Evolutionary conservation across 2,329 filamentous ascomycete genomes (phyloP).

Genomic region (Aureobasidium melanogenum): DNA sequence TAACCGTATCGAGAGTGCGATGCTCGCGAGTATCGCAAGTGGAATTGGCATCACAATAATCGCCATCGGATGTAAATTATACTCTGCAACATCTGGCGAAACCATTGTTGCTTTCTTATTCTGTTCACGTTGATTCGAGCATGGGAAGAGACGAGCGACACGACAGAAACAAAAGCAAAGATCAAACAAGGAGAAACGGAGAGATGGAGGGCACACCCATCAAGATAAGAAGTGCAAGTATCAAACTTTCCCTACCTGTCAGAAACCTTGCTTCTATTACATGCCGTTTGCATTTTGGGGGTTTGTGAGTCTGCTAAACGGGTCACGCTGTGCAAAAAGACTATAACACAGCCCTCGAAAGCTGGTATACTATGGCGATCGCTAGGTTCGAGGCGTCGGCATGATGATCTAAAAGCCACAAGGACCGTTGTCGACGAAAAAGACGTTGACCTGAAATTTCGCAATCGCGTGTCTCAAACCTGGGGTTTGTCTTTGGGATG

Average conservation of each 20-base stretch:
- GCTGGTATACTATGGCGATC: too few relatives aligned
- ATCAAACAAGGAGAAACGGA: too few relatives aligned
- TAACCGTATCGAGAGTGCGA: not conserved
- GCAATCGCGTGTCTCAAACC: too few relatives aligned
- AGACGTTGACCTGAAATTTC: not conserved
- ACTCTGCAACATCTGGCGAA: constrained; percentile 4
- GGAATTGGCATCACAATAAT: not conserved
- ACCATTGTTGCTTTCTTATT: not conserved
- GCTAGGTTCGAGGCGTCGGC: not conserved
- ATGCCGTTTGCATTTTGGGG: too few relatives aligned
- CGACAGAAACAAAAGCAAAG: not conserved
- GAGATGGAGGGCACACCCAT: too few relatives aligned
- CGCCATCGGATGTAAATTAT: not conserved
- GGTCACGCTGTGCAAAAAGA: too few relatives aligned
- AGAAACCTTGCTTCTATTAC: not conserved
- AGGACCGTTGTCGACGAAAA: not conserved
- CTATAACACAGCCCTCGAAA: too few relatives aligned
- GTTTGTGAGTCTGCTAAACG: too few relatives aligned
- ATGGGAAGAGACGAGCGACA: not conserved
- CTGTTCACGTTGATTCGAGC: not conserved
- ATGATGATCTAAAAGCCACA: not conserved
- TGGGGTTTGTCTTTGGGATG: not conserved
- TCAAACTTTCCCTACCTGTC: not conserved
- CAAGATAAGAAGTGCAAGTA: not conserved
- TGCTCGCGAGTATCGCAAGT: not conserved